Base-by-base conservation (phyloP, 805 yeast species). In the Kuraishia borneana region DNA sequence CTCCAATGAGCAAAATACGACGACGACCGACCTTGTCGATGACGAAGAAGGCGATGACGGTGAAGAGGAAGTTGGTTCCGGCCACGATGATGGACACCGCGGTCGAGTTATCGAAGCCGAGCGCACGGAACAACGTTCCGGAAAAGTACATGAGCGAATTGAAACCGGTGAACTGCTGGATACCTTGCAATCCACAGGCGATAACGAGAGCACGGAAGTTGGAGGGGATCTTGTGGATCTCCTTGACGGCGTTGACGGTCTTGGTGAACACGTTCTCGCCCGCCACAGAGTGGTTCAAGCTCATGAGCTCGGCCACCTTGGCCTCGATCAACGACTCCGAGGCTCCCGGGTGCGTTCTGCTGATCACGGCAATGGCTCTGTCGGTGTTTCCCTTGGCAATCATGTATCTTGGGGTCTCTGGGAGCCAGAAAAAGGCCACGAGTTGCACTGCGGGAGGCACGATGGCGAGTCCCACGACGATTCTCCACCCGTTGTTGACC, bases 81-180 rank as follows among this genome's bases (percentile, higher is more conserved):
- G 96, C 94, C 46, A 89, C 75, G 47, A 89, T 80, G 47, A 89
- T 73, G 2, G 96, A 87, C 12, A 89, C 96, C 1, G 96, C 95
- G n/a, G 95, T 82, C 7, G 97, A 72, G 53, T 88, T 75, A 41
- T 73, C 50, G 53, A 88, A 89, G 2, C 97, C 98, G 35, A 88
- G 84, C 29, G 88, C 76, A 56, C 87, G 78, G 51, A 92, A 92
- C 44, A 92, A 81, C 2, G 96, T 88, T 23, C 94, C 77, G 32
- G 94, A 81, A 58, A 88, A 89, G 63, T 92, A 89, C 95, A 89
- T 83, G 47, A 89, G 70, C 5, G 96, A 84, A 61, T 89, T 92
- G 73, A 89, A 89, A 44, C 97, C 97, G 13, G 95, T 82, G 48
- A 89, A 85, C 60, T 89, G 98, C 63, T 89, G 97, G 49, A 92